Evolutionary conservation across 352 stramenopile species (phyloP), one percentile per base, ranked within the genome.

Genomic region (Salisapilia sapeloensis): DNA sequence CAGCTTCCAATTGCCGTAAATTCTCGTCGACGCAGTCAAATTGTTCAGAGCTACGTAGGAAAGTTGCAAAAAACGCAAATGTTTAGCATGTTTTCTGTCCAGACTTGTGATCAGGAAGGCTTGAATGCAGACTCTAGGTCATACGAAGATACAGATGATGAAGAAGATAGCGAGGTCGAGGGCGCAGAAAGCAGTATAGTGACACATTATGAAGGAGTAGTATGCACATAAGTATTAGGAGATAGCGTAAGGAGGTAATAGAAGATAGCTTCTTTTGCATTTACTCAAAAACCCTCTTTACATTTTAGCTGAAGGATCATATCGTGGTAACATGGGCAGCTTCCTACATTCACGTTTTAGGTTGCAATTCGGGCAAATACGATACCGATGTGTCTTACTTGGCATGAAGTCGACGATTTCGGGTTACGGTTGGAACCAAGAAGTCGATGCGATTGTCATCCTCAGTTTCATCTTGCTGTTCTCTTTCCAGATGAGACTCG

Each of bases 61-160:
- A 50, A 63, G 2, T 80, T 87, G 28, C 64, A 74, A 28, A 53
- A 70, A 28, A 87, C 72, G 12, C 72, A 87, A 52, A 87, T 87
- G 72, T 87, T 81, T 38, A 83, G 62, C 35, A 72, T 76, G 49
- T 79, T 80, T 28, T 49, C 40, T 9, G 26, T 76, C 3, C 46
- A 70, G 17, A 38, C 36, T 3, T 44, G 78, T 32, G 56, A 78
- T 7, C 44, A 59, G 21, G 35, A 29, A 7, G n/a, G n/a, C n/a
- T n/a, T n/a, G n/a, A n/a, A n/a, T n/a, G n/a, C n/a, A n/a, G n/a
- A n/a, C n/a, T n/a, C n/a, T n/a, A n/a, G n/a, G n/a, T n/a, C n/a
- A n/a, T 29, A 45, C 15, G 40, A 55, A 23, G 24, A 44, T 8
- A 29, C 27, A 1, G 19, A 21, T 8, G 10, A 27, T 11, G 16